Conservation (phyloP, 805 yeast species). For the Candida oleophila region DNA sequence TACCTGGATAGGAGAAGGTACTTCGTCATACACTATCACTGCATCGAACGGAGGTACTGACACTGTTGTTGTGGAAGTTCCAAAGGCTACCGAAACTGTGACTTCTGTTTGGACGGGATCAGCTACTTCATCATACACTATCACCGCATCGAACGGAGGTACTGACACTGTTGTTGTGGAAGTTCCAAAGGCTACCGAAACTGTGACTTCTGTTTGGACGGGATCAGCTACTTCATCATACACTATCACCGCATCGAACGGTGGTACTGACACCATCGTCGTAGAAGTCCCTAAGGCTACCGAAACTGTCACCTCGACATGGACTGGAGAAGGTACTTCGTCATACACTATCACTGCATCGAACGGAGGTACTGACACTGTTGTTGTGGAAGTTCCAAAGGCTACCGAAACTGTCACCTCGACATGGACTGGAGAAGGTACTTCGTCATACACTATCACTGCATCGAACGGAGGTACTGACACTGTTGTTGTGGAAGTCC, state of each 20-base stretch:
- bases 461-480: slow-evolving; percentile 4
- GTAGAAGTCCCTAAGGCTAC: slow-evolving; percentile 8
- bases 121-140: slow-evolving; percentile 7
- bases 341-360: slow-evolving; percentile 4
- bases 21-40: slow-evolving; percentile 8
- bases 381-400: slow-evolving; percentile 6
- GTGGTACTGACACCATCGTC: slow-evolving; percentile 1
- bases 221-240: slow-evolving; percentile 7
- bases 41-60: slow-evolving; percentile 3
- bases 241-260: slow-evolving; percentile 1
- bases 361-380: slow-evolving; percentile 3
- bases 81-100: slow-evolving; percentile 6
- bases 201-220: slow-evolving; percentile 1
- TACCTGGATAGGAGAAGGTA: slow-evolving; percentile 16
- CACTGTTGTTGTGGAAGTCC: slow-evolving; percentile 3
- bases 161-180: slow-evolving; percentile 4
- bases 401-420: slow-evolving; percentile 5
- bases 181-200: slow-evolving; percentile 7
- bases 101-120: slow-evolving; percentile 1
- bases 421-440: slow-evolving; percentile 1
- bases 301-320: slow-evolving; percentile 2
- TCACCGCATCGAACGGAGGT: slow-evolving; percentile 1
- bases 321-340: slow-evolving; percentile 5
- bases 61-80: slow-evolving; percentile 1
- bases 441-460: slow-evolving; percentile 7